Percentiles rank a stretch among this genome's conserved stretches.
These are phyloP conservation scores for Neofusicoccum ribis DNA, from an alignment of 2,329 filamentous ascomycete species.

Conservation along the genomic window DNA sequence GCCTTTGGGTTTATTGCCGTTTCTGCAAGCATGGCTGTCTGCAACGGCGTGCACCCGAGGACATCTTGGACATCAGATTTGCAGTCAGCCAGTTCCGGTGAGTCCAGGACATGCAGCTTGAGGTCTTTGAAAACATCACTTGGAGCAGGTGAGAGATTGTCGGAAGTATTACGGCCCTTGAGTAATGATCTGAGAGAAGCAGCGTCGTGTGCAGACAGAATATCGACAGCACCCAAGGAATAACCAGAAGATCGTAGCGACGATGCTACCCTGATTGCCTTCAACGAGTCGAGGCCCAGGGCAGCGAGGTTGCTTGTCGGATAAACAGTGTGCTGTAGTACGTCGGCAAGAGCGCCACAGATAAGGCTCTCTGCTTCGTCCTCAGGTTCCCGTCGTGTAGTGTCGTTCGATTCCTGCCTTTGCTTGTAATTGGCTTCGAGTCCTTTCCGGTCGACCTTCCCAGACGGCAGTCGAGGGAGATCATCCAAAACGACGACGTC, in stretches of 20 bases:
- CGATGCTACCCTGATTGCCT: conserved; percentile 64
- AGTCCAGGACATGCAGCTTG: conserved; percentile 9
- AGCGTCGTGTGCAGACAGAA: conserved; percentile 59
- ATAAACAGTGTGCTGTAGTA: conserved; percentile 43
- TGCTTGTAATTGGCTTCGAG: conserved; percentile 60
- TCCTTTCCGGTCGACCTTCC: conserved; percentile 73
- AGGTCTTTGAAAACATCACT: neutral
- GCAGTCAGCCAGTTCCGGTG: conserved; percentile 22
- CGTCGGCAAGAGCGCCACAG: conserved; percentile 41
- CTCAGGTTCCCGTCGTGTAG: neutral
- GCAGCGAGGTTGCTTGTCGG: conserved; percentile 49
- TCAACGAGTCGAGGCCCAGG: conserved; percentile 66
- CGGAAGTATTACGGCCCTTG: neutral
- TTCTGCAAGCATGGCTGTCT: conserved; percentile 78
- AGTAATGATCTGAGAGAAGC: conserved; percentile 6
- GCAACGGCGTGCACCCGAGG: conserved; percentile 68
- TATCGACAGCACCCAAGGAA: conserved; percentile 56
- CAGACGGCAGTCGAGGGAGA: conserved; percentile 77
- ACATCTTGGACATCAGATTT: conserved; percentile 39
- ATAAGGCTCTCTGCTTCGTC: conserved; percentile 32
- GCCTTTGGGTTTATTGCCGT: conserved; percentile 59
- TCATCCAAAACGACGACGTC: conserved; percentile 65
- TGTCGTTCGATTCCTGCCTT: conserved; percentile 17
- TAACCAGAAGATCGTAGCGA: conserved; percentile 60
- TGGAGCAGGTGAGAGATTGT: neutral